These are phyloP conservation scores for Sedum album DNA, from an alignment of 164 flowering plant species.

Conservation along the genomic window DNA sequence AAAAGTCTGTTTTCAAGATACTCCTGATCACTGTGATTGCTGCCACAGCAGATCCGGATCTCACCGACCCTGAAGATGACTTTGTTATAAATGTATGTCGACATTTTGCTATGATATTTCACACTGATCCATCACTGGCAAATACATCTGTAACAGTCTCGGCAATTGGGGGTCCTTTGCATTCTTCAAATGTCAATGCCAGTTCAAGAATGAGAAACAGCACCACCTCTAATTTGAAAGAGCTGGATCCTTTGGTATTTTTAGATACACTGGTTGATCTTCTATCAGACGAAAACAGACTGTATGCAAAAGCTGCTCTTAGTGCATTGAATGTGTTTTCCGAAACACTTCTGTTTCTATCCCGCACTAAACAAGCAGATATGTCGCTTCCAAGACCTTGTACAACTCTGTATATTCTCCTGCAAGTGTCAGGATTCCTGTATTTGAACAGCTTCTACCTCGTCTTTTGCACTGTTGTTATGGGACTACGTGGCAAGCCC, in stretches of 20 bases:
- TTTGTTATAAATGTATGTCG: conserved; percentile 75
- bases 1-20: conserved; percentile 86
- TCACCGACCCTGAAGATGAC: conserved; percentile 68
- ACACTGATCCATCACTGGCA: conserved; percentile 44
- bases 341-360: conserved; percentile 83
- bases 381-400: conserved; percentile 36
- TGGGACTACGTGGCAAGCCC: conserved; percentile 96
- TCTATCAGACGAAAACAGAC: conserved; percentile 84
- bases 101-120: conserved; percentile 93
- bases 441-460: conserved; percentile 91
- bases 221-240: conserved; percentile 58
- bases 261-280: conserved; percentile 96
- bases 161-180: conserved; percentile 42
- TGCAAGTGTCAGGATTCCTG: conserved; percentile 78
- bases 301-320: conserved; percentile 86
- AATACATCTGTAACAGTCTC: conserved; percentile 29
- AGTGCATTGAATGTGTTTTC: conserved; percentile 70
- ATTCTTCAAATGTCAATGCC: conserved; percentile 34
- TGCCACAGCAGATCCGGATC: conserved; percentile 78
- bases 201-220: conserved; percentile 36
- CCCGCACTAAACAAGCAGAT: conserved; percentile 78
- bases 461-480: conserved; percentile 97
- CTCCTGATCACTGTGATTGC: conserved; percentile 82
- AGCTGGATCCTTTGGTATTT: conserved; percentile 86
- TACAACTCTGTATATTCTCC: conserved; percentile 90